A percentile compares a stretch with the other conserved stretches of the same genome.
phyloP scores from a whole-genome alignment of 2,329 filamentous ascomycete genomes.

The Trichoderma sp. region DNA sequence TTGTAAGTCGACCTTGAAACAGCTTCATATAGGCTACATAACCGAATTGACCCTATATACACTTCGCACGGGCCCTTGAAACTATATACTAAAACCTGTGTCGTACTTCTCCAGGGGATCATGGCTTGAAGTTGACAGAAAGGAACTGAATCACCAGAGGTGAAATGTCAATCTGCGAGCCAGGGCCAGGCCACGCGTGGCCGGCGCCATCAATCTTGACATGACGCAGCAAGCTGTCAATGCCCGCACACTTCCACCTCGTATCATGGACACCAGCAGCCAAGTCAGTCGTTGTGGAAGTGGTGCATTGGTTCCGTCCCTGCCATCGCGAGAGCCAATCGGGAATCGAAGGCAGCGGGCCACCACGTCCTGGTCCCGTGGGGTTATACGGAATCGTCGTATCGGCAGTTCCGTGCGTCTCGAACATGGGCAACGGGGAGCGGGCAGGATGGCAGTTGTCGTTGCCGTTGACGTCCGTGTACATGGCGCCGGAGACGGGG shows the following conservation, averaged over 20 bases:
- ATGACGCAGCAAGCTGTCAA: conserved; percentile 30
- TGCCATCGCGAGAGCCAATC: conserved; percentile 47
- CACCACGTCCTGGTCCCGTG: conserved; percentile 46
- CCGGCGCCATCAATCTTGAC: conserved; percentile 30
- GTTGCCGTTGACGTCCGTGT: conserved; percentile 40
- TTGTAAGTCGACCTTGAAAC: no score
- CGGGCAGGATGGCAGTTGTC: conserved; percentile 41
- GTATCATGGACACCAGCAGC: conserved; percentile 28
- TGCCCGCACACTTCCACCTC: conserved; percentile 29
- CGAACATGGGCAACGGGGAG: conserved; percentile 51
- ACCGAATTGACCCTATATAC: not conserved
- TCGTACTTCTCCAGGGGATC: not conserved
- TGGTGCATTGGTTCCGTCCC: conserved; percentile 32
- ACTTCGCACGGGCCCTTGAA: not conserved
- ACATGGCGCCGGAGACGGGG: conserved; percentile 46
- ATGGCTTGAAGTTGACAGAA: conserved; percentile 10
- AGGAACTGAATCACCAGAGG: not conserved
- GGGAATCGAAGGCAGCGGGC: conserved; percentile 49
- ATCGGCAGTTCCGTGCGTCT: conserved; percentile 55
- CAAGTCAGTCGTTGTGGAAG: conserved; percentile 15
- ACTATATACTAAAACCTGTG: not conserved
- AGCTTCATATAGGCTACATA: no score
- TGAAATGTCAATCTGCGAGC: conserved; percentile 13
- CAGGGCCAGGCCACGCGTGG: conserved; percentile 30
- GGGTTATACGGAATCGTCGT: conserved; percentile 47